Base-by-base conservation (phyloP, 805 yeast genomes). In the Sungouiozyma ichnusensis region DNA sequence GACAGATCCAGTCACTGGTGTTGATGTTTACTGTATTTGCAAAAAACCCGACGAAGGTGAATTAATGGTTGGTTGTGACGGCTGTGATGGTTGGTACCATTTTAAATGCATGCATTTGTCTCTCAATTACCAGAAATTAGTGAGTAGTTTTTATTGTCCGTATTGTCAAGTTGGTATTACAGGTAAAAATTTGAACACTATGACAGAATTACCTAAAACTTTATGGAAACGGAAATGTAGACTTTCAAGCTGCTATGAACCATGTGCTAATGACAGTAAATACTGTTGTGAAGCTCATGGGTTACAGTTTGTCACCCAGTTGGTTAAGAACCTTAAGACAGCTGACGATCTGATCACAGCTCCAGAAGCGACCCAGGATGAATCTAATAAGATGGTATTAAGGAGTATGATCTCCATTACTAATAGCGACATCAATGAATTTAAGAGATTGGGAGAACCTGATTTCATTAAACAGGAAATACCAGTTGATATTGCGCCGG, bases 81-180 rank as follows among this genome's bases (percentile, higher is more conserved):
- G 85, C 4, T 88, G 97, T 62, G 95, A 86, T 54, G 95, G 85
- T 44, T 88, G 97, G 97, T 88, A 72, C 56, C 97, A 88, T 62
- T 85, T 87, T 60, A 66, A 64, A 37, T 88, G 97, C 57, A 74
- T 87, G 71, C 71, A 70, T 40, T 56, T 86, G 32, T 69, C 77
- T 40, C 58, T 57, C 7, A 62, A 66, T 41, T 72, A 71, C 52
- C 69, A 74, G 44, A 67, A 71, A 33, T 64, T 86, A 39, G 78
- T 86, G 9, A 68, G 73, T 37, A 72, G 73, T 42, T 87, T 73
- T 54, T 81, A 67, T 55, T 87, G 97, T 55, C 81, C 81, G 8
- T 76, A 77, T 44, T 87, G 96, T 58, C 74, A 72, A 41, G 57
- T 62, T 15, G 66, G 65, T 29, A 59, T 58, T 44, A 57, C 67